Percentiles rank a stretch among this genome's conserved stretches.
Evolutionary conservation across 2,329 filamentous ascomycete genomes (phyloP).

Genomic region (Rutstroemia sp.): DNA sequence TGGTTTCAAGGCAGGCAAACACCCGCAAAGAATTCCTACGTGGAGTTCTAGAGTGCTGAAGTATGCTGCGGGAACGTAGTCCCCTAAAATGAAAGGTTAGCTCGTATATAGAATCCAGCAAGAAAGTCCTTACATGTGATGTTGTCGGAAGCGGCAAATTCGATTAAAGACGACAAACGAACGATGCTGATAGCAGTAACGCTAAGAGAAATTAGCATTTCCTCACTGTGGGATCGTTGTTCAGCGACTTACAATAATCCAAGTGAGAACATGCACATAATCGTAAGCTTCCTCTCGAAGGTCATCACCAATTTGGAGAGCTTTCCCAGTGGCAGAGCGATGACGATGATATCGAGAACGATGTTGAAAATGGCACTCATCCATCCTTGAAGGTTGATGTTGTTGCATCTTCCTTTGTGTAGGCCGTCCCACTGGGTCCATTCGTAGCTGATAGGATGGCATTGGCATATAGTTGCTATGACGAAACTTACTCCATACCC

Average conservation of each 20-base stretch:
- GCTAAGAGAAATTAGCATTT: background rate
- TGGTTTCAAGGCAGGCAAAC: background rate
- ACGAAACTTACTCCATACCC: constrained; percentile 7
- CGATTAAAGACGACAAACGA: background rate
- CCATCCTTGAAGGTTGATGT: constrained; percentile 42
- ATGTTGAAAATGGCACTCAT: constrained; percentile 45
- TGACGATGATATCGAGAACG: constrained; percentile 42
- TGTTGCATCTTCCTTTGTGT: constrained; percentile 39
- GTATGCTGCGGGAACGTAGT: background rate
- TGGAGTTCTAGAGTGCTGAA: constrained; percentile 2
- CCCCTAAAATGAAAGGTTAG: background rate
- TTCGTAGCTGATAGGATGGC: constrained; percentile 41
- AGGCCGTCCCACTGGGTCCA: constrained; percentile 46
- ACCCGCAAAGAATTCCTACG: background rate
- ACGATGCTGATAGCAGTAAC: background rate
- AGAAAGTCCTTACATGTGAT: background rate
- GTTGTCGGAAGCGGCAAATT: background rate
- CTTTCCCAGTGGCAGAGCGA: constrained; percentile 41
- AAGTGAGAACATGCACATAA: constrained; percentile 40
- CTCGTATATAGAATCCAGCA: background rate
- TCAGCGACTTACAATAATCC: background rate
- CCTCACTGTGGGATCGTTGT: no score
- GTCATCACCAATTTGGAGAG: constrained; percentile 36
- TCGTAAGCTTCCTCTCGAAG: constrained; percentile 39
- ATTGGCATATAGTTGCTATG: constrained; percentile 22